These are phyloP conservation scores for Cucumis variabilis DNA, from an alignment of 331 rosid genomes.

Conservation along the genomic window DNA sequence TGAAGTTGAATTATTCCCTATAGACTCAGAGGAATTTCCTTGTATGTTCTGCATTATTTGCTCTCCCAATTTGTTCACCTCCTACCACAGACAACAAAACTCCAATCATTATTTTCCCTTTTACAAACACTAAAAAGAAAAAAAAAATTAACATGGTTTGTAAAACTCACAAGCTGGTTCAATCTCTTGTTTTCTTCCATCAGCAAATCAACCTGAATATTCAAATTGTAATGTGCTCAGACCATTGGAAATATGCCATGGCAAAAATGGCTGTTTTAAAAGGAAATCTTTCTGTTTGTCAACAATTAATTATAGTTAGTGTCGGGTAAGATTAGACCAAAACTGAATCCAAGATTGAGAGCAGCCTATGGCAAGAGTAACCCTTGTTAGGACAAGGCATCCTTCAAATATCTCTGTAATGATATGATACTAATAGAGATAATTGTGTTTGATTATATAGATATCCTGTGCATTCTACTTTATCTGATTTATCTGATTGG, in stretches of 20 bases:
- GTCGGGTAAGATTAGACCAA: neutral
- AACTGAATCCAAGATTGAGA: neutral
- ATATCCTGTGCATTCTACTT: no score
- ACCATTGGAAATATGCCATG: neutral
- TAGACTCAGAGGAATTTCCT: conserved; percentile 16
- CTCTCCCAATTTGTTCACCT: neutral
- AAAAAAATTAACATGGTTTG: neutral
- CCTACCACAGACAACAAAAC: neutral
- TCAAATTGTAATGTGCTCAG: neutral
- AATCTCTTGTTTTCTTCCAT: conserved; percentile 13
- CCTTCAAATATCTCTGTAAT: no score
- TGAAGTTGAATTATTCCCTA: conserved; percentile 14
- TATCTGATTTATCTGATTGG: no score
- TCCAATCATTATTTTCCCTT: neutral
- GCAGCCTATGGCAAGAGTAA: no score
- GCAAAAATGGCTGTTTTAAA: neutral
- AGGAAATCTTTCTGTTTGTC: no score
- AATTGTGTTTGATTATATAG: no score
- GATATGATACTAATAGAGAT: no score
- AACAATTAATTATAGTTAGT: neutral
- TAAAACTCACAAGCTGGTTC: conserved; percentile 12
- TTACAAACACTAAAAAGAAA: neutral
- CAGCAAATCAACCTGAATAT: conserved; percentile 21
- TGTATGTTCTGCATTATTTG: conserved; percentile 19
- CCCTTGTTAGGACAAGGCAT: no score